These are phyloP conservation scores for Tricholoma bakamatsutake DNA, from an alignment of 768 basidiomycete genomes.

Conservation along the genomic window DNA sequence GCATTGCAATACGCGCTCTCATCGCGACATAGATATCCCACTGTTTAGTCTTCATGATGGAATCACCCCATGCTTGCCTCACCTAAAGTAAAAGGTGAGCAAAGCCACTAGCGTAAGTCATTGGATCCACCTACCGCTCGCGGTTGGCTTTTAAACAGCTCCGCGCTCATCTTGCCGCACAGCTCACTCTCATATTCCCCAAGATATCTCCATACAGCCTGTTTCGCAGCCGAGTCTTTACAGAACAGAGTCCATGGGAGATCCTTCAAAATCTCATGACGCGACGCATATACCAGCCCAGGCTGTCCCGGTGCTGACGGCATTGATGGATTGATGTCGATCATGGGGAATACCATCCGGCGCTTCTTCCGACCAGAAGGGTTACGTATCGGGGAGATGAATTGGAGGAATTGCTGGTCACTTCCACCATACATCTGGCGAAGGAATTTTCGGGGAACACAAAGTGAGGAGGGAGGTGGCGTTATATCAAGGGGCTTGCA, in stretches of 20 bases:
- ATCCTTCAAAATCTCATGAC: slow-evolving; percentile 19
- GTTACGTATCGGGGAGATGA: slow-evolving; percentile 2
- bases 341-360: slow-evolving; percentile 18
- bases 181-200: slow-evolving; percentile 18
- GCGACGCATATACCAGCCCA: slow-evolving; percentile 24
- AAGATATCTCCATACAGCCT: slow-evolving; percentile 19
- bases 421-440: slow-evolving; percentile 16
- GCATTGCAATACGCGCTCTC: slow-evolving; percentile 21
- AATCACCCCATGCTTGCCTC: slow-evolving; percentile 14
- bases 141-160: slow-evolving; percentile 11
- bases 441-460: slow-evolving; percentile 16
- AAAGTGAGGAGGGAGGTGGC: slow-evolving; percentile 2
- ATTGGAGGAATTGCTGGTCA: slow-evolving; percentile 14
- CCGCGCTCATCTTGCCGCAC: slow-evolving; percentile 16
- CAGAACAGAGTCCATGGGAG: slow-evolving; percentile 21
- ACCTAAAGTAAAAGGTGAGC: background rate
- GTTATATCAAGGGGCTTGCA: slow-evolving; percentile 5
- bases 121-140: background rate
- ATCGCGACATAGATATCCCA: slow-evolving; percentile 17
- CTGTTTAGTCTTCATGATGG: slow-evolving; percentile 3
- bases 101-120: no score
- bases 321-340: slow-evolving; percentile 21
- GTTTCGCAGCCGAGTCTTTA: background rate
- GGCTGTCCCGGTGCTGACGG: slow-evolving; percentile 19
- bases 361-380: slow-evolving; percentile 3